Conservation (phyloP, 306 rosid species). For the Cotoneaster glaucophyllus region DNA sequence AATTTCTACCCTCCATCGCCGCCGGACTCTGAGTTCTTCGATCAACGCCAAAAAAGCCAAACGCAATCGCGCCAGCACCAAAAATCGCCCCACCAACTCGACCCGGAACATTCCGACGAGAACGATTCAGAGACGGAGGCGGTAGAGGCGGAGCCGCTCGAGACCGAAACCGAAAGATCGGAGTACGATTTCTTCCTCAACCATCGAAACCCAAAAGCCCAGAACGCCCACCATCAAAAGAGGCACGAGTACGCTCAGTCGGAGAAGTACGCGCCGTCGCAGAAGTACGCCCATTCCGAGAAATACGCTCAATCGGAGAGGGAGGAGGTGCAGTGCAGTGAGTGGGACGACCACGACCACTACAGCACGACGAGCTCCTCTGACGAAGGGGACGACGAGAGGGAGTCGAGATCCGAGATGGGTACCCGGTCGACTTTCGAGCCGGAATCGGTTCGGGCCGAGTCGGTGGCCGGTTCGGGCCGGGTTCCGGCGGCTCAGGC, state of each 20-base stretch:
- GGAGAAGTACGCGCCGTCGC: neutral
- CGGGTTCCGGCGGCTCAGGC: slow-evolving; percentile 2
- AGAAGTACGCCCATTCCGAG: neutral
- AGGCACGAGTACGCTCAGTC: neutral
- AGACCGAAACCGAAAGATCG: slow-evolving; percentile 33
- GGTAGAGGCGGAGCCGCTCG: slow-evolving; percentile 9
- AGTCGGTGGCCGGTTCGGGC: slow-evolving; percentile 24
- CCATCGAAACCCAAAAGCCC: neutral
- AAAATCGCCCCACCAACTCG: neutral
- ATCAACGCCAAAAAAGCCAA: slow-evolving; percentile 20
- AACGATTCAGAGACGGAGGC: neutral
- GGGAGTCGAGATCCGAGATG: slow-evolving; percentile 61
- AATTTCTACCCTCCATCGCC: slow-evolving; percentile 93
- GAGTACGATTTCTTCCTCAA: slow-evolving; percentile 13
- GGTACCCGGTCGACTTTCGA: slow-evolving; percentile 68
- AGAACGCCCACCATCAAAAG: neutral
- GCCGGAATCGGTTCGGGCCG: slow-evolving; percentile 33
- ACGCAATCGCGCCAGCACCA: slow-evolving; percentile 4
- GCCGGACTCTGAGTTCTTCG: slow-evolving; percentile 76
- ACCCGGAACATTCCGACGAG: slow-evolving; percentile 20
- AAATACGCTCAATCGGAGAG: slow-evolving; percentile 38
- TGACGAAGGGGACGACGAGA: slow-evolving; percentile 45
- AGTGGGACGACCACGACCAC: slow-evolving; percentile 67
- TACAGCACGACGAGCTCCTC: slow-evolving; percentile 74
- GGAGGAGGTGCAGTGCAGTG: slow-evolving; percentile 94